Evolutionary conservation across 306 rosid species (phyloP).

Genomic region (Lupinus albus): DNA sequence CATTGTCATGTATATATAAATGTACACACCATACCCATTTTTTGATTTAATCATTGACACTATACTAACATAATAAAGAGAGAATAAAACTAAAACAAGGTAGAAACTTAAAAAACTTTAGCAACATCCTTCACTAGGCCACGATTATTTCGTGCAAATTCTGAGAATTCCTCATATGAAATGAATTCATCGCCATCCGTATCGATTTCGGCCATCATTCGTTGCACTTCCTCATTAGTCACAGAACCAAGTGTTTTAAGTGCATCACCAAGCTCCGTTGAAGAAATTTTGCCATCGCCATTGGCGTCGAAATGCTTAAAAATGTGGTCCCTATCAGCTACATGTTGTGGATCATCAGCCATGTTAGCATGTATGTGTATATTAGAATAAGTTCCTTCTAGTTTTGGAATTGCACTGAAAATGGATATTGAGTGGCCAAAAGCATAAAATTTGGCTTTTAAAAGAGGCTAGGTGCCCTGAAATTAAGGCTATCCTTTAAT

Average conservation of each 20-base stretch:
- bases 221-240: conserved; percentile 54
- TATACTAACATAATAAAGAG: not conserved
- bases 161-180: conserved; percentile 61
- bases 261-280: conserved; percentile 72
- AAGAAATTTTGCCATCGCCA: conserved; percentile 71
- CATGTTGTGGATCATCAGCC: conserved; percentile 49
- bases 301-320: conserved; percentile 71
- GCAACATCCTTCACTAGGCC: conserved; percentile 73
- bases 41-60: not conserved
- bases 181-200: conserved; percentile 70
- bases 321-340: conserved; percentile 59
- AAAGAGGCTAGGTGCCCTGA: conserved; percentile 27
- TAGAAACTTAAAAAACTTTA: conserved; percentile 57
- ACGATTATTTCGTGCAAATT: conserved; percentile 63
- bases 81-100: not conserved
- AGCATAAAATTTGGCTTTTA: conserved; percentile 36
- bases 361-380: conserved; percentile 17
- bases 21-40: conserved; percentile 9
- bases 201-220: conserved; percentile 81
- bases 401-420: conserved; percentile 30
- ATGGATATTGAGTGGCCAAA: conserved; percentile 5
- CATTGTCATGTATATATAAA: conserved; percentile 20
- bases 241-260: conserved; percentile 64
- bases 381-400: conserved; percentile 19
- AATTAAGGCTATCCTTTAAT: conserved; percentile 46